These are phyloP conservation scores for Beauveria bassiana DNA, from an alignment of 2,329 filamentous ascomycete genomes.

Conservation along the genomic window DNA sequence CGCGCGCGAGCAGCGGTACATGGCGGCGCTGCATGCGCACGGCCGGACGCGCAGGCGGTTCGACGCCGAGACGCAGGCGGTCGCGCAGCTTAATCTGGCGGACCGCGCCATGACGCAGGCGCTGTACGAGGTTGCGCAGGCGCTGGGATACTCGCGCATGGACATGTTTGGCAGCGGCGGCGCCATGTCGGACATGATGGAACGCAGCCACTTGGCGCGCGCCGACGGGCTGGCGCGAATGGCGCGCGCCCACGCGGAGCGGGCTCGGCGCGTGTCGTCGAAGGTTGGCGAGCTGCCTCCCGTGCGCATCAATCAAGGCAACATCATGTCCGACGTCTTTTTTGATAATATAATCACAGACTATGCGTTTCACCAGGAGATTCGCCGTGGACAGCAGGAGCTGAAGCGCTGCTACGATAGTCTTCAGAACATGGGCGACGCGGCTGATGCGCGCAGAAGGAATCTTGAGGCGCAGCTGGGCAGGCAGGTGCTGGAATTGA, in stretches of 20 bases:
- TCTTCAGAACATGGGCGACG: slow-evolving; percentile 24
- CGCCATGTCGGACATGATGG: slow-evolving; percentile 42
- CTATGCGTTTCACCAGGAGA: slow-evolving; percentile 43
- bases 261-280: slow-evolving; percentile 33
- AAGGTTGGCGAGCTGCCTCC: slow-evolving; percentile 30
- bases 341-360: slow-evolving; percentile 49
- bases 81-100: slow-evolving; percentile 32
- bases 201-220: slow-evolving; percentile 40
- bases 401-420: slow-evolving; percentile 26
- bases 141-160: slow-evolving; percentile 31
- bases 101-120: slow-evolving; percentile 27
- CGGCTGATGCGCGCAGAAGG: slow-evolving; percentile 24
- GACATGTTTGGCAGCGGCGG: slow-evolving; percentile 43
- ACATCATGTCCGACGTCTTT: slow-evolving; percentile 42
- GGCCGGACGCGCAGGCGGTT: slow-evolving; percentile 27
- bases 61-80: slow-evolving; percentile 34
- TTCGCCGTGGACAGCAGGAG: slow-evolving; percentile 34
- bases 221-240: slow-evolving; percentile 37
- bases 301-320: slow-evolving; percentile 36
- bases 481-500: slow-evolving; percentile 22
- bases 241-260: slow-evolving; percentile 30
- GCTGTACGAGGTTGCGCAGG: slow-evolving; percentile 31
- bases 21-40: slow-evolving; percentile 28
- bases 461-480: slow-evolving; percentile 25
- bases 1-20: slow-evolving; percentile 30